phyloP scores from a whole-genome alignment of 23 red algal species.

The Gracilaria caudata region DNA sequence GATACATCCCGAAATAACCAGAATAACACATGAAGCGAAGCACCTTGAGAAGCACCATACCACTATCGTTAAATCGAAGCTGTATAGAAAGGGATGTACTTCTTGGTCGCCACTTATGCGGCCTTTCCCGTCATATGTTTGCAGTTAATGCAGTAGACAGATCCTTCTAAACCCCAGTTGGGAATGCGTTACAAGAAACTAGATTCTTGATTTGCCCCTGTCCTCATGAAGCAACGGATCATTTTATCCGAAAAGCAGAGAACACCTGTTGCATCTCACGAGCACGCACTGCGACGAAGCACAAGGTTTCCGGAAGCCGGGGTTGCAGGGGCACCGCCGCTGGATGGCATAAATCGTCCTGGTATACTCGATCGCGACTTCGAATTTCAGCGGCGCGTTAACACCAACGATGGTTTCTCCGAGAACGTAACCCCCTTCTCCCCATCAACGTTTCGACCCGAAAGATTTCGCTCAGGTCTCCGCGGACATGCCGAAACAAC shows the following conservation, averaged over 20 bases:
- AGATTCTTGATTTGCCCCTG: background rate
- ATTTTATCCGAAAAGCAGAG: conserved; percentile 7
- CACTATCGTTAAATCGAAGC: background rate
- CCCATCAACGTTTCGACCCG: background rate
- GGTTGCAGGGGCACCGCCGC: background rate
- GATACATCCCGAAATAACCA: background rate
- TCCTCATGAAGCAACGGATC: conserved; percentile 28
- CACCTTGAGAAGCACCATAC: background rate
- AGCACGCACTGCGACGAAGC: background rate
- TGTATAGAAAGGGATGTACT: no score
- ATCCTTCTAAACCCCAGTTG: background rate
- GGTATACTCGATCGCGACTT: background rate
- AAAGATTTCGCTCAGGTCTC: background rate
- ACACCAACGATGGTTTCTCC: background rate
- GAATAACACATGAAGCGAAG: background rate
- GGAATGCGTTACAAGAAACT: background rate
- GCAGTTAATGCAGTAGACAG: background rate
- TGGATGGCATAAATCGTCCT: background rate
- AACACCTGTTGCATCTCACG: background rate
- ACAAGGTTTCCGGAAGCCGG: background rate
- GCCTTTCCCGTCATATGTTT: background rate
- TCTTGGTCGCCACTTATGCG: background rate
- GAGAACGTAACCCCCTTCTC: background rate
- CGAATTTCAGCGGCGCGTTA: background rate
- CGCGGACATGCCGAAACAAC: background rate